Base-by-base conservation (phyloP, 2,329 filamentous ascomycete species). In the Monosporascus sp. region DNA sequence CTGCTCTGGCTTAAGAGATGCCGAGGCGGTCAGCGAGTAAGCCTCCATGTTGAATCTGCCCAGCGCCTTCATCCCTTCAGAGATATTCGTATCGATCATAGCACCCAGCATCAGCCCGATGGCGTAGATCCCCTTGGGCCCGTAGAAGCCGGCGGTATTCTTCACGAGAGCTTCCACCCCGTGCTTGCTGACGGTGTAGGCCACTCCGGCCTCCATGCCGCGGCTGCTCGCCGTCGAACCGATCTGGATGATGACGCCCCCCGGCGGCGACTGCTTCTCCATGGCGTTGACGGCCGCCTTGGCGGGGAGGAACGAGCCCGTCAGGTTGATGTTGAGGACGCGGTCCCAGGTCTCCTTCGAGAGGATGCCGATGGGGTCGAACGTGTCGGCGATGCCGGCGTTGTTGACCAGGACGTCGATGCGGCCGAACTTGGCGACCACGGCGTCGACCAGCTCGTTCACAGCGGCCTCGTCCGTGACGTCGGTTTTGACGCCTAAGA, bases 351-450 rank as follows among this genome's bases (percentile, higher is more conserved):
- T 60, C 1, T 65, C 66, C 53, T 70, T 69, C 20, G 76, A 70
- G 49, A 76, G 64, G 7, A 71, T 70, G 17, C 75, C 81, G 0
- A 76, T 77, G 0, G 79, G 75, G 44, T 79, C 75, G 58, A 84
- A 81, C 27, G 67, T 69, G 60, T 84, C 82, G 70, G 81, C 78
- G 52, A 84, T 71, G 22, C 76, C 82, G 9, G 80, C 80, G 55
- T 80, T 81, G 67, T 83, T 83, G 60, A 84, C 65, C 5, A 85
- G 68, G n/a, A 83, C 69, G 64, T 85, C 81, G 18, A 82, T 64
- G n/a, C 70, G 68, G 27, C 72, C 72, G 55, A 77, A 80, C 20
- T 54, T 57, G 31, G 52, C 27, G 1, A 51, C 47, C 31, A 47
- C 56, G 20, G 54, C 57, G 31, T 55, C 58, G 43, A 72, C 57